A percentile compares a stretch with the other conserved stretches of the same genome.
phyloP scores from a whole-genome alignment of 2,329 filamentous ascomycete species.

The Fusarium sp. region DNA sequence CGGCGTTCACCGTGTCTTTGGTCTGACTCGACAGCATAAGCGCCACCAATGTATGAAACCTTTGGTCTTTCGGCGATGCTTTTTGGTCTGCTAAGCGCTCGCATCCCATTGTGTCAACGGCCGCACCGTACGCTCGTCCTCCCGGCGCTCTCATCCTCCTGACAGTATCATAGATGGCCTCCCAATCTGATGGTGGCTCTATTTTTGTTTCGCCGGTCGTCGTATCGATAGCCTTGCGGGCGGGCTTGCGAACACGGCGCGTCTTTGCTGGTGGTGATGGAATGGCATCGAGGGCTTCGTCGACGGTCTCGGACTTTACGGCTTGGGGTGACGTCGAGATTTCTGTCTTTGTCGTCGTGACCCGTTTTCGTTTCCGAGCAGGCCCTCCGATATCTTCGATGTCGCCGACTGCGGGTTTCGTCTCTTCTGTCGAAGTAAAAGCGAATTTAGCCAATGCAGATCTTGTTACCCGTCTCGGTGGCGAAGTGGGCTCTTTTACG shows the following conservation, averaged over 20 bases:
- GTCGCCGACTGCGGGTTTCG: conserved; percentile 53
- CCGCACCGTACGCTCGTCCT: conserved; percentile 74
- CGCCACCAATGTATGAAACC: conserved; percentile 88
- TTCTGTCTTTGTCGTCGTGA: conserved; percentile 30
- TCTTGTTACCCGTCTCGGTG: conserved; percentile 62
- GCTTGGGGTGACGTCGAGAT: conserved; percentile 30
- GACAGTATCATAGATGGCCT: conserved; percentile 81
- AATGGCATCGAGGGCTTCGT: conserved; percentile 45
- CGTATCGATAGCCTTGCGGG: conserved; percentile 57
- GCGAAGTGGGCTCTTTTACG: conserved; percentile 43
- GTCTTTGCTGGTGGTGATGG: conserved; percentile 46
- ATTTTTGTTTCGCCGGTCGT: conserved; percentile 56
- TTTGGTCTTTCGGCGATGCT: conserved; percentile 67
- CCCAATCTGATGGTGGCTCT: conserved; percentile 83
- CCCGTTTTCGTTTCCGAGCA: conserved; percentile 50
- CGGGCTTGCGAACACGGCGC: conserved; percentile 60
- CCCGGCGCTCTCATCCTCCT: conserved; percentile 77
- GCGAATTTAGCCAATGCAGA: conserved; percentile 63
- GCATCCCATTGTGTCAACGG: conserved; percentile 98
- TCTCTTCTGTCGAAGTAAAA: conserved; percentile 48
- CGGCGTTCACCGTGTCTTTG: conserved; percentile 90
- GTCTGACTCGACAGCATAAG: conserved; percentile 95
- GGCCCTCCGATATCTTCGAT: conserved; percentile 67
- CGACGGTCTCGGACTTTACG: conserved; percentile 57
- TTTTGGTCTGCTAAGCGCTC: conserved; percentile 74